These are phyloP conservation scores for Dothistroma septosporum DNA, from an alignment of 2,329 filamentous ascomycete genomes.

Conservation along the genomic window DNA sequence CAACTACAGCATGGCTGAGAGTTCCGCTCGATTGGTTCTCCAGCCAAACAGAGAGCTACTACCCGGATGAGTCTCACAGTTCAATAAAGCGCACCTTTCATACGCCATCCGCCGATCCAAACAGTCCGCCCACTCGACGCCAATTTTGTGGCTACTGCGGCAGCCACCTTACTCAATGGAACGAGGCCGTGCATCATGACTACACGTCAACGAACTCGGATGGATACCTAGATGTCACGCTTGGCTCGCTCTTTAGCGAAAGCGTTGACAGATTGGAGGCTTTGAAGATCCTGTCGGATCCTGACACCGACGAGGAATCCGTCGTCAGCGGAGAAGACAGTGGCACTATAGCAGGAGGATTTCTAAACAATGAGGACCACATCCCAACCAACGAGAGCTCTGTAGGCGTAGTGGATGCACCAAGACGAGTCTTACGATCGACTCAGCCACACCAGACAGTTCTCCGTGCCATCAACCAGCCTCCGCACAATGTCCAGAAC, in stretches of 20 bases:
- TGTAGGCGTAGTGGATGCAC: slow-evolving; percentile 5
- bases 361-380: slow-evolving; percentile 11
- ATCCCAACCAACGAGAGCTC: slow-evolving; percentile 11
- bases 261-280: slow-evolving; percentile 71
- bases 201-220: slow-evolving; percentile 56
- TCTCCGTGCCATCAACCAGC: neutral
- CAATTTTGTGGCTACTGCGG: slow-evolving; percentile 92
- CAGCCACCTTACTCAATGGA: slow-evolving; percentile 79
- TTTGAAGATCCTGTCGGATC: slow-evolving; percentile 63
- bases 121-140: slow-evolving; percentile 56
- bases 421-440: slow-evolving; percentile 10
- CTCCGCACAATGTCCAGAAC: slow-evolving; percentile 26
- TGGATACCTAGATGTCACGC: slow-evolving; percentile 72
- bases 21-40: slow-evolving; percentile 74
- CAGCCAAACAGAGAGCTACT: slow-evolving; percentile 69
- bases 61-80: slow-evolving; percentile 63
- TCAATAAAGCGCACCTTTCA: slow-evolving; percentile 45
- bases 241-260: slow-evolving; percentile 70
- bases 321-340: slow-evolving; percentile 4
- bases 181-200: slow-evolving; percentile 50
- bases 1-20: slow-evolving; percentile 75
- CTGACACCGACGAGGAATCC: slow-evolving; percentile 29
- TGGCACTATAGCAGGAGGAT: slow-evolving; percentile 7
- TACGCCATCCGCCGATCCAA: slow-evolving; percentile 49
- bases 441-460: slow-evolving; percentile 11